These are phyloP conservation scores for Glycine tomentella DNA, from an alignment of 306 rosid genomes.

Conservation along the genomic window DNA sequence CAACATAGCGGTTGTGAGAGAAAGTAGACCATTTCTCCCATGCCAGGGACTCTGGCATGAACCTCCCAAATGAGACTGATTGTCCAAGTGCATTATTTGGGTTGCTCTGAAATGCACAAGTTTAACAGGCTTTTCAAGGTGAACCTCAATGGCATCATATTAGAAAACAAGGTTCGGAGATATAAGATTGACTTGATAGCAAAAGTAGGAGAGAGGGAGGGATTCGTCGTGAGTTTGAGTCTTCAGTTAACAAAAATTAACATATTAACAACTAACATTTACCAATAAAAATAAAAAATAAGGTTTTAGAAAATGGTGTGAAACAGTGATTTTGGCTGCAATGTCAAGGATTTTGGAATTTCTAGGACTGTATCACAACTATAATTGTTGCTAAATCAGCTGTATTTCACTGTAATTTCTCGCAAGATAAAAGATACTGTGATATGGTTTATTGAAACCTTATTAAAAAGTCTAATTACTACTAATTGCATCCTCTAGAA, in stretches of 20 bases:
- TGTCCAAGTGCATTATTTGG: slow-evolving; percentile 78
- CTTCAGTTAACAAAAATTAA: too few species aligned
- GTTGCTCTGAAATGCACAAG: slow-evolving; percentile 66
- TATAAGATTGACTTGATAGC: too few species aligned
- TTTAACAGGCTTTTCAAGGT: slow-evolving; percentile 47
- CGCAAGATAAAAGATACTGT: background rate
- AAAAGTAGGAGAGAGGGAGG: too few species aligned
- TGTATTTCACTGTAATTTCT: background rate
- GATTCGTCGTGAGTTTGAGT: too few species aligned
- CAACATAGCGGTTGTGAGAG: slow-evolving; percentile 88
- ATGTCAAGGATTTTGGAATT: background rate
- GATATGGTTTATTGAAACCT: too few species aligned
- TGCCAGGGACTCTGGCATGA: slow-evolving; percentile 72
- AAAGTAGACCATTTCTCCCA: slow-evolving; percentile 95
- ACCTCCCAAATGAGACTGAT: slow-evolving; percentile 90
- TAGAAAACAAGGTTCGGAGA: background rate
- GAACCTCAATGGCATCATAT: slow-evolving; percentile 15
- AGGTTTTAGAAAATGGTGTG: background rate
- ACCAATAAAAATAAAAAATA: too few species aligned
- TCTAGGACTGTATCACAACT: background rate
- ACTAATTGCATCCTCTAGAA: slow-evolving; percentile 17
- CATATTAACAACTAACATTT: too few species aligned
- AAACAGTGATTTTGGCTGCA: background rate
- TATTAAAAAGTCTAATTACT: background rate
- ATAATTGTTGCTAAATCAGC: background rate